These are phyloP conservation scores for Globisporangium cylindrosporum DNA, from an alignment of 352 stramenopile species.

Conservation along the genomic window DNA sequence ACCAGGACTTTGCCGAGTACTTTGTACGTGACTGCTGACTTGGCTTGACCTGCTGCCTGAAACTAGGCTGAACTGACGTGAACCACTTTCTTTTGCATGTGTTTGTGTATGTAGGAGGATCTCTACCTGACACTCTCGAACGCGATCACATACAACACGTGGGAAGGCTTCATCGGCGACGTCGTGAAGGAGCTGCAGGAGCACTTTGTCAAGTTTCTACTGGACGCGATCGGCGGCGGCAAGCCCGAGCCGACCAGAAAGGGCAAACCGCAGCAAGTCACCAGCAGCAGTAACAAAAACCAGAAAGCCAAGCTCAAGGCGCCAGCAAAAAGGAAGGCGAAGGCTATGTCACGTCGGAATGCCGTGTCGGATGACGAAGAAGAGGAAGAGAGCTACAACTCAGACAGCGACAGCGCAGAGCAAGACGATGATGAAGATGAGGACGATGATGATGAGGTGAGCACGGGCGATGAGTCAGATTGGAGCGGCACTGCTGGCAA, in stretches of 20 bases:
- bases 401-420: conserved; percentile 52
- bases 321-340: conserved; percentile 7
- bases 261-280: conserved; percentile 5
- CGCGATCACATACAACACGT: conserved; percentile 77
- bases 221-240: conserved; percentile 47
- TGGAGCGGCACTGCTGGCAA: conserved; percentile 34
- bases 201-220: conserved; percentile 71
- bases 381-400: conserved; percentile 48
- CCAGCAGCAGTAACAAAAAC: conserved; percentile 12
- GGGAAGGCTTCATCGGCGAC: conserved; percentile 53
- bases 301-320: conserved; percentile 26
- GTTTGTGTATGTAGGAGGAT: conserved; percentile 41
- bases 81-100: conserved; percentile 10
- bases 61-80: conserved; percentile 1
- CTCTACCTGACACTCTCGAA: conserved; percentile 78
- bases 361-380: conserved; percentile 43
- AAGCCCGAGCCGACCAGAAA: conserved; percentile 19
- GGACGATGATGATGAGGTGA: conserved; percentile 24
- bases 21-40: conserved; percentile 41
- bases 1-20: conserved; percentile 69
- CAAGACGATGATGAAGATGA: conserved; percentile 33
- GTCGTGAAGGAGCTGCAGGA: conserved; percentile 66
- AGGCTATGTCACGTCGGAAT: not conserved
- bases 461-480: conserved; percentile 33
- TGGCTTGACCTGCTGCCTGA: not conserved